These are phyloP conservation scores for Teratosphaeriaceae sp. DNA, from an alignment of 2,329 filamentous ascomycete species.

Conservation along the genomic window DNA sequence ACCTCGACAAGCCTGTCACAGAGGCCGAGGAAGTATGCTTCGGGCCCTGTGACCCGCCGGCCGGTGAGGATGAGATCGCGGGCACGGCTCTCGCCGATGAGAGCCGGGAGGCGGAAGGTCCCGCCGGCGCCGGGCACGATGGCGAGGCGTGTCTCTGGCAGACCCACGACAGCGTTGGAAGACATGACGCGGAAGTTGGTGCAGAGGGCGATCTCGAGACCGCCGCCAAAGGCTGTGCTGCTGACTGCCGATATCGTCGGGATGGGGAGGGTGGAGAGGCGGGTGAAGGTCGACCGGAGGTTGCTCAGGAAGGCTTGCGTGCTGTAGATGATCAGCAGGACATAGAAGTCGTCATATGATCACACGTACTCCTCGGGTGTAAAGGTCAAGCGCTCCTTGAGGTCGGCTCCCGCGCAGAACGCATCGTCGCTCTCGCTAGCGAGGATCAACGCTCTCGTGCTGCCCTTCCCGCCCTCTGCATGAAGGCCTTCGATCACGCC, in stretches of 20 bases:
- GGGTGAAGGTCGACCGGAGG: constrained; percentile 69
- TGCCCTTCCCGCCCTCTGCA: constrained; percentile 46
- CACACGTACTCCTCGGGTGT: constrained; percentile 72
- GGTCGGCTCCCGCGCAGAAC: constrained; percentile 91
- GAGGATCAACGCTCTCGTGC: constrained; percentile 74
- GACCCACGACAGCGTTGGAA: constrained; percentile 68
- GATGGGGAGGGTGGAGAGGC: constrained; percentile 69
- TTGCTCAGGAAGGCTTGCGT: constrained; percentile 70
- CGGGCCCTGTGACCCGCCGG: constrained; percentile 70
- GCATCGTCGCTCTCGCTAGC: constrained; percentile 77
- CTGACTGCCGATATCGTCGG: constrained; percentile 86
- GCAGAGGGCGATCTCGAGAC: constrained; percentile 83
- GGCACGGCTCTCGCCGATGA: constrained; percentile 77
- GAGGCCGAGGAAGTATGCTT: constrained; percentile 87
- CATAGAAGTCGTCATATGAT: constrained; percentile 42
- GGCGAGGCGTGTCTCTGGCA: constrained; percentile 86
- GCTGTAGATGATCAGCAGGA: constrained; percentile 40
- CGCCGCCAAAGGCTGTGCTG: constrained; percentile 82
- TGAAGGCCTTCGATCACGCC: constrained; percentile 67
- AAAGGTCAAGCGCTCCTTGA: constrained; percentile 80
- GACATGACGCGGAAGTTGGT: constrained; percentile 85
- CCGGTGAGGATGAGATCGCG: constrained; percentile 87
- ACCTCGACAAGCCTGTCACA: constrained; percentile 87
- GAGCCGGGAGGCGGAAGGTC: constrained; percentile 74
- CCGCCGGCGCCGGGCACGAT: constrained; percentile 95